Conservation (phyloP, 306 rosid species). For the Casuarina equisetifolia region DNA sequence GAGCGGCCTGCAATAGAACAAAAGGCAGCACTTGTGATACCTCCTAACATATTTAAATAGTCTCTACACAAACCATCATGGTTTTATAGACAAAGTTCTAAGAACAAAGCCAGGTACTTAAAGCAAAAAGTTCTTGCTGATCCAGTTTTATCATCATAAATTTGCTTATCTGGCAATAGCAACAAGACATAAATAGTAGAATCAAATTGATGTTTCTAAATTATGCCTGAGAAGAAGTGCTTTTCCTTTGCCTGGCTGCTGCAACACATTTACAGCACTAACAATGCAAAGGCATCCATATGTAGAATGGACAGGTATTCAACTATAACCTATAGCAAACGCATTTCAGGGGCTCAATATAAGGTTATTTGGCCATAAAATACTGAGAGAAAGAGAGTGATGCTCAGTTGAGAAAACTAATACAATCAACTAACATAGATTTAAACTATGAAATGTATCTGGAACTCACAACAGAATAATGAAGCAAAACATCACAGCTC, state of each 20-base stretch:
- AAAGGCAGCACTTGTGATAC: constrained; percentile 27
- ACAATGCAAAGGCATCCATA: neutral
- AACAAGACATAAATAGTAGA: neutral
- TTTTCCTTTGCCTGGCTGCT: neutral
- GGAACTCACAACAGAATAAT: neutral
- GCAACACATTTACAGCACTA: neutral
- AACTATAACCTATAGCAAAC: constrained; percentile 9
- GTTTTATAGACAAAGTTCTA: neutral
- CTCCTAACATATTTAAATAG: constrained; percentile 10
- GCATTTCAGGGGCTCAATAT: neutral
- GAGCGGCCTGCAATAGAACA: constrained; percentile 75
- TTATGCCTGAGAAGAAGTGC: neutral
- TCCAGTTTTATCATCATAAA: neutral
- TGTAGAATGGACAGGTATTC: neutral
- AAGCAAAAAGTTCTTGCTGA: neutral
- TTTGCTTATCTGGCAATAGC: neutral
- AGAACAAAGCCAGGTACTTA: neutral
- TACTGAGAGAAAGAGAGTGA: neutral
- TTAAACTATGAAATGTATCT: neutral
- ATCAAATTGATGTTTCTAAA: neutral
- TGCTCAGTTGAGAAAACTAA: constrained; percentile 7
- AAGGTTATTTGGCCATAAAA: neutral
- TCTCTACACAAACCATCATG: neutral
- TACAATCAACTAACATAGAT: neutral
- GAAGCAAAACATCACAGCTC: neutral